Evolutionary conservation across 2,329 filamentous ascomycete species (phyloP), one percentile per base, ranked within the genome.

Genomic region (Apiospora rasikravindrae): DNA sequence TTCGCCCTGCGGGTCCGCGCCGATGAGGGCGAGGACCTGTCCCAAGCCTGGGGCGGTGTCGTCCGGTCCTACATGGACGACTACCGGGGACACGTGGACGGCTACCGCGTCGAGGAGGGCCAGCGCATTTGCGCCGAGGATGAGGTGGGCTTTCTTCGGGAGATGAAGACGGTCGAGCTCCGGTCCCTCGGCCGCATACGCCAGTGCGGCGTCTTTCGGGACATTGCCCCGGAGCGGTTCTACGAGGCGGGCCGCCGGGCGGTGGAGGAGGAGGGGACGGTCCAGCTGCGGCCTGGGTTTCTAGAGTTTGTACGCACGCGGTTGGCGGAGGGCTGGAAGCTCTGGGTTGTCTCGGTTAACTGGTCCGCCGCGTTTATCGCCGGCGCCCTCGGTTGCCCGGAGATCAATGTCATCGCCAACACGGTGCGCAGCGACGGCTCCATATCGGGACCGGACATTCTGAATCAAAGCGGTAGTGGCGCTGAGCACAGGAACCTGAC

Each of bases 321-420:
- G 13, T 6, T 68, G 10, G 51, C 14, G 0, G 78, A 77, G 14
- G 81, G 80, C 3, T 86, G 84, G 82, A 74, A 76, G 0, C 80
- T 86, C 37, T 82, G 81, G 61, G 78, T 89, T 22, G 78, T 89
- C 37, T 88, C 86, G 5, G 85, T 88, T 53, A 88, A 88, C 75
- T 88, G 86, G 86, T 87, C 86, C 11, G 74, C 77, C 1, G 81
- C 82, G 6, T 88, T 88, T 73, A 86, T 88, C 73, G 76, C 80
- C 37, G 86, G 86, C 64, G 85, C 82, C 8, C 78, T 88, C 26
- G 78, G 77, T 57, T 76, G 74, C 22, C 69, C 73, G 3, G 78
- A 76, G 22, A 73, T 86, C 3, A 72, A 75, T 37, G 76, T 88
- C 33, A 76, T 86, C 13, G 83, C 86, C 73, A 89, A 89, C 75